phyloP scores from a whole-genome alignment of 2,329 filamentous ascomycete species.

The Mariannaea elegans region DNA sequence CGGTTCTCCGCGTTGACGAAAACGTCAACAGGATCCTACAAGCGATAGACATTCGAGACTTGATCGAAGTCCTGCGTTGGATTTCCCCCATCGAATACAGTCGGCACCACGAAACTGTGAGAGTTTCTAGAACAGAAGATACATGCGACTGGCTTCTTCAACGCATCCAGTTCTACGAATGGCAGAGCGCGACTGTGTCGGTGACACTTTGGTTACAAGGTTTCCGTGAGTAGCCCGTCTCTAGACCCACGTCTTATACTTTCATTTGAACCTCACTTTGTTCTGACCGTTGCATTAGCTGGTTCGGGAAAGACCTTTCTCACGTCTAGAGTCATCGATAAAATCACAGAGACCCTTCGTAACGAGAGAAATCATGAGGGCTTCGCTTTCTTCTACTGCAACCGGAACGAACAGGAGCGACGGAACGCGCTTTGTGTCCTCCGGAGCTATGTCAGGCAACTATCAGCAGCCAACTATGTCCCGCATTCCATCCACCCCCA shows the following conservation, averaged over 20 bases:
- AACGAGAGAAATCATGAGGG: not conserved
- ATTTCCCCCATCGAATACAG: not conserved
- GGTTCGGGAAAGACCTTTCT: not conserved
- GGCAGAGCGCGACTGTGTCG: not conserved
- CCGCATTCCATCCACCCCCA: not conserved
- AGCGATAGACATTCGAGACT: not conserved
- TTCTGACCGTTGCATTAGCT: not conserved
- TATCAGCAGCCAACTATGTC: not conserved
- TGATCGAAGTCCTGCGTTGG: not conserved
- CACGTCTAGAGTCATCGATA: not conserved
- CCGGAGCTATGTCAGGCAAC: not conserved
- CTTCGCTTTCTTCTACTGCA: not conserved
- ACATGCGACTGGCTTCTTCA: not conserved
- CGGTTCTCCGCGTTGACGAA: not conserved
- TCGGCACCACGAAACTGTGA: not conserved
- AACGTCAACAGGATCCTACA: not conserved
- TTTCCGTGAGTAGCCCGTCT: not conserved
- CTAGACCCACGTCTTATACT: not conserved
- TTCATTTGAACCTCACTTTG: not conserved
- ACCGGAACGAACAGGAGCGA: not conserved
- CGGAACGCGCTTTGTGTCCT: not conserved
- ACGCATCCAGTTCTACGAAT: not conserved
- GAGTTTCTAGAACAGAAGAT: not conserved
- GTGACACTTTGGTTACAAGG: not conserved
- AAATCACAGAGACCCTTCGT: not conserved